Evolutionary conservation across 768 basidiomycete genomes (phyloP).

Genomic region (Lactifluus volemus): DNA sequence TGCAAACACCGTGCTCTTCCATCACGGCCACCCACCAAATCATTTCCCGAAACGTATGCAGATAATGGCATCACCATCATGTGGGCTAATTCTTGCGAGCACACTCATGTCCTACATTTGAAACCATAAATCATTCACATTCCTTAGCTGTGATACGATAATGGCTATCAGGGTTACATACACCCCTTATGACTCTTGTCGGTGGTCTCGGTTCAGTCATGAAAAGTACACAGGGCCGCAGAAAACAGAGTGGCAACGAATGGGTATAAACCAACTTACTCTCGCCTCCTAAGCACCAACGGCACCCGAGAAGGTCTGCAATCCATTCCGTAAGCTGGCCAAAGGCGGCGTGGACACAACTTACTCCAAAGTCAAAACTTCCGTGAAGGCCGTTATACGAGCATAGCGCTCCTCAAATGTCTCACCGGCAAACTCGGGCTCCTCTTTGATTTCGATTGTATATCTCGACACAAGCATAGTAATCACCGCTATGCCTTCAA

Average conservation of each 20-base stretch:
- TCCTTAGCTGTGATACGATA: no score
- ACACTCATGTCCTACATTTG: no score
- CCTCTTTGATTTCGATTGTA: conserved; percentile 41
- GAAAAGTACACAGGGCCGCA: no score
- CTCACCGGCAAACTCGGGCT: conserved; percentile 37
- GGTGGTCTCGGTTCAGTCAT: no score
- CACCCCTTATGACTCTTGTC: no score
- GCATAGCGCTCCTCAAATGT: conserved; percentile 36
- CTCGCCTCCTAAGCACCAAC: conserved; percentile 19
- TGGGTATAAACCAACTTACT: background rate
- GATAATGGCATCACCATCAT: no score
- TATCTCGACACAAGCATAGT: conserved; percentile 39
- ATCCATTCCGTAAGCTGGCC: background rate
- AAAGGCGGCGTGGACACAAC: background rate
- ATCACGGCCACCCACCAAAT: no score
- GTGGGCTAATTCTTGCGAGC: no score
- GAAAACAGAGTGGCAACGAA: background rate
- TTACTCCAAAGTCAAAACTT: conserved; percentile 1
- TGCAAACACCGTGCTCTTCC: no score
- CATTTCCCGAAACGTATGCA: no score
- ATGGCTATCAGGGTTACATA: no score
- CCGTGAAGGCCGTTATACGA: background rate
- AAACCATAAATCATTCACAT: no score
- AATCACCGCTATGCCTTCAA: conserved; percentile 38
- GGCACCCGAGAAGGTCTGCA: conserved; percentile 16